These are phyloP conservation scores for Butyriboletus loyo DNA, from an alignment of 768 basidiomycete species.

Conservation along the genomic window DNA sequence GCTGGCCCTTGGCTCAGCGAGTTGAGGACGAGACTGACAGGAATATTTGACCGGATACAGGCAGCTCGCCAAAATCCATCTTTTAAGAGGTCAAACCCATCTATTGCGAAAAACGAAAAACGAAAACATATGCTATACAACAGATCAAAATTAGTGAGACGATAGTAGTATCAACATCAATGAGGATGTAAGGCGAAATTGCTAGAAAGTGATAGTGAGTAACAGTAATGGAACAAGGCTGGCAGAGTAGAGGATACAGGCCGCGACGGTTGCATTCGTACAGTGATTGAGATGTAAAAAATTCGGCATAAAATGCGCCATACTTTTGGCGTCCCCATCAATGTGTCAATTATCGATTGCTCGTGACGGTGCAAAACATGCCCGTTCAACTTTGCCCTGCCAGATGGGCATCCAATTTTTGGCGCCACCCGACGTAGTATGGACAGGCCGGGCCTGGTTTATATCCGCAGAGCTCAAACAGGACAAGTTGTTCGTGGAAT, in stretches of 20 bases:
- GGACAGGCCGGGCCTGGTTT: constrained; percentile 56
- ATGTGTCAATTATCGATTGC: constrained; percentile 8
- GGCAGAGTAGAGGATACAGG: constrained; percentile 11
- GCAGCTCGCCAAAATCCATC: background rate
- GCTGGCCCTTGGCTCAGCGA: background rate
- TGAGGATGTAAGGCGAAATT: background rate
- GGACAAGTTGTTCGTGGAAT: constrained; percentile 73
- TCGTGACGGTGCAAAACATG: background rate
- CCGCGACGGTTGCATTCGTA: constrained; percentile 12
- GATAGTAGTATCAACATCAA: background rate
- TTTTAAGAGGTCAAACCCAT: background rate
- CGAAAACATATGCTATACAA: background rate
- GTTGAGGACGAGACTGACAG: constrained; percentile 2
- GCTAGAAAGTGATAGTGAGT: background rate
- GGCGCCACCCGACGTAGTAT: constrained; percentile 65
- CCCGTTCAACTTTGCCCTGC: constrained; percentile 25
- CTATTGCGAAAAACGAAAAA: constrained; percentile 3
- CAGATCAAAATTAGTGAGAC: constrained; percentile 2
- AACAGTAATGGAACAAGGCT: constrained; percentile 7
- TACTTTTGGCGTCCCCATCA: constrained; percentile 10
- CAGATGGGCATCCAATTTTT: constrained; percentile 49
- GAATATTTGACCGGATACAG: background rate
- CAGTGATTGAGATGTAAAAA: constrained; percentile 17
- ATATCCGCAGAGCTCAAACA: constrained; percentile 73
- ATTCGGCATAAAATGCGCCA: constrained; percentile 1